Percentiles rank a stretch among this genome's conserved stretches.
Conservation (phyloP, 2,329 filamentous ascomycete genomes). For the Colletotrichum navitas region DNA sequence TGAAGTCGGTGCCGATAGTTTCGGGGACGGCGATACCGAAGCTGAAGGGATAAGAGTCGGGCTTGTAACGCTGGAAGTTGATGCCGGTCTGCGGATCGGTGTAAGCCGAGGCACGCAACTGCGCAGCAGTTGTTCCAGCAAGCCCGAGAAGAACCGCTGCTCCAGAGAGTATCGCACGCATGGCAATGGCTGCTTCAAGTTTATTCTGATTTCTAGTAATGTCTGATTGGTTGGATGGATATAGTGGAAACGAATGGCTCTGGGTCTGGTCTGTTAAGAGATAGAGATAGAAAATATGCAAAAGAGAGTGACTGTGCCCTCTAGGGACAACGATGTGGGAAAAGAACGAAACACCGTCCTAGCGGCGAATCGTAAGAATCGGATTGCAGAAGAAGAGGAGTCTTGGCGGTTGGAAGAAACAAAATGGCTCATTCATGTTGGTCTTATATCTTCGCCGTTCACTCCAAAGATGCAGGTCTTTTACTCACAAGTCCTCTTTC, state of each 20-base stretch:
- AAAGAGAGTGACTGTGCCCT: slow-evolving; percentile 31
- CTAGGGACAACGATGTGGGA: slow-evolving; percentile 29
- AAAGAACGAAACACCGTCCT: slow-evolving; percentile 38
- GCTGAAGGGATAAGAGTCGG: slow-evolving; percentile 52
- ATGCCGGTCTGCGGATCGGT: slow-evolving; percentile 61
- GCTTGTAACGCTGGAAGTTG: slow-evolving; percentile 38
- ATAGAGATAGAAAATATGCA: slow-evolving; percentile 1
- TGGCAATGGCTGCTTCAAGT: slow-evolving; percentile 16
- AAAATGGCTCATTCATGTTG: neutral
- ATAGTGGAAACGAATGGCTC: slow-evolving; percentile 10
- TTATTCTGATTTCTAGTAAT: slow-evolving; percentile 13
- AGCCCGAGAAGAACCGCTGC: slow-evolving; percentile 44
- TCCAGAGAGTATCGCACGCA: slow-evolving; percentile 39
- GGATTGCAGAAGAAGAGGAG: slow-evolving; percentile 30
- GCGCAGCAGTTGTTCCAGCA: slow-evolving; percentile 44
- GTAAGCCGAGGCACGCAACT: slow-evolving; percentile 49
- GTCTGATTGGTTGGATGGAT: neutral
- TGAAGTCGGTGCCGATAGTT: slow-evolving; percentile 63
- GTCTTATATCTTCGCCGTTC: slow-evolving; percentile 15
- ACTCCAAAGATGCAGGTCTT: neutral
- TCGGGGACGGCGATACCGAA: slow-evolving; percentile 66
- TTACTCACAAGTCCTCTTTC: neutral
- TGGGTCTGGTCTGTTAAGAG: neutral
- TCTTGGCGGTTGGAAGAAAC: slow-evolving; percentile 7
- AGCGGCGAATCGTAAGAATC: slow-evolving; percentile 35